phyloP scores from a whole-genome alignment of 2,329 filamentous ascomycete species.

The Pseudocercospora vitis region DNA sequence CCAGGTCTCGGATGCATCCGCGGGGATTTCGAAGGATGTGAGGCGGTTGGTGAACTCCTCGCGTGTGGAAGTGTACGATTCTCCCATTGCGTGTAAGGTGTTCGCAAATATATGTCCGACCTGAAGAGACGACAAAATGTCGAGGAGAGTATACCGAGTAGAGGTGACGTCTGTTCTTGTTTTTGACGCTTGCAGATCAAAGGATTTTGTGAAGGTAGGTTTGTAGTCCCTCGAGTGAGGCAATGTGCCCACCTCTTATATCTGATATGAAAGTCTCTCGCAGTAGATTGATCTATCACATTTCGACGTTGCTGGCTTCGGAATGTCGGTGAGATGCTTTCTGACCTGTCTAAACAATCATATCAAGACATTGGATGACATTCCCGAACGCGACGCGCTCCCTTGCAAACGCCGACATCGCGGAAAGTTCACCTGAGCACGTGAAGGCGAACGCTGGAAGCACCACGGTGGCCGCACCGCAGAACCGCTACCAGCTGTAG shows the following conservation, averaged over 20 bases:
- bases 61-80: constrained; percentile 34
- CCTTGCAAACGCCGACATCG: constrained; percentile 6
- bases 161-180: not conserved
- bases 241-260: not conserved
- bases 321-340: not conserved
- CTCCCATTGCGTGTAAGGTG: constrained; percentile 11
- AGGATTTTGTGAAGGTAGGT: not conserved
- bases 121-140: not conserved
- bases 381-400: too few species aligned
- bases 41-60: constrained; percentile 31
- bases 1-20: constrained; percentile 26
- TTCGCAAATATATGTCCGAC: not conserved
- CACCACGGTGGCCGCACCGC: not conserved
- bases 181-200: constrained; percentile 5
- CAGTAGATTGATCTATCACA: not conserved
- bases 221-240: not conserved
- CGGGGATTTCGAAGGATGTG: constrained; percentile 21
- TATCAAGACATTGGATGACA: too few species aligned
- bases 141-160: not conserved
- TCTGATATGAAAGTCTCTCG: not conserved
- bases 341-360: constrained; percentile 1
- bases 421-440: not conserved
- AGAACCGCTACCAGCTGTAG: not conserved
- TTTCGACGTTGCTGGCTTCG: not conserved
- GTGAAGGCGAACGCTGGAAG: not conserved